Conservation (phyloP, 2,329 filamentous ascomycete species). For the Elsinoe arachidis region DNA sequence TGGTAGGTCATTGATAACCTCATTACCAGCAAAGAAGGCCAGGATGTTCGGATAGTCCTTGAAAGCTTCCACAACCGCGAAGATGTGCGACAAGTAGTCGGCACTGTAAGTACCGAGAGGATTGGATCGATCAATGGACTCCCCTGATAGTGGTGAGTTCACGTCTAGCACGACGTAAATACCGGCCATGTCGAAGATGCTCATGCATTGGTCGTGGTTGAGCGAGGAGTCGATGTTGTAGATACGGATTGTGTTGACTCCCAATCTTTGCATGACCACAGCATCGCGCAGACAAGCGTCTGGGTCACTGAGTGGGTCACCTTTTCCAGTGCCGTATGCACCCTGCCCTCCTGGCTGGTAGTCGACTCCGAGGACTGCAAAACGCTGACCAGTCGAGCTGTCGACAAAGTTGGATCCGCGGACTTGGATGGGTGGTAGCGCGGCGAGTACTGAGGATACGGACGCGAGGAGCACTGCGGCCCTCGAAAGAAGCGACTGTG, state of each 20-base stretch:
- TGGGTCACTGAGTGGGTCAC: conserved; percentile 51
- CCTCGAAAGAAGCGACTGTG: not conserved
- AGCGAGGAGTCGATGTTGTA: conserved; percentile 54
- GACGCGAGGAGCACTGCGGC: conserved; percentile 20
- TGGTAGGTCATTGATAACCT: conserved; percentile 55
- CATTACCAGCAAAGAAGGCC: conserved; percentile 60
- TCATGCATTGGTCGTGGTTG: conserved; percentile 54
- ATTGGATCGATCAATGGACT: conserved; percentile 48
- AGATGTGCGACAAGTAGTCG: conserved; percentile 50
- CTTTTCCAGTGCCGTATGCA: conserved; percentile 44
- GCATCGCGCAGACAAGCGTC: conserved; percentile 54
- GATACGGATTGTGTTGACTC: conserved; percentile 56
- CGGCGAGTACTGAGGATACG: conserved; percentile 41
- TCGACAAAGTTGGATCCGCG: conserved; percentile 55
- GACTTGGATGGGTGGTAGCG: conserved; percentile 41
- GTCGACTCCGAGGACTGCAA: conserved; percentile 56
- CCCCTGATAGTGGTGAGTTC: conserved; percentile 50
- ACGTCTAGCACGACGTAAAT: conserved; percentile 61
- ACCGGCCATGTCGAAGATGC: conserved; percentile 55
- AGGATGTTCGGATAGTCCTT: conserved; percentile 57
- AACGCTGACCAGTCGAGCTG: conserved; percentile 47
- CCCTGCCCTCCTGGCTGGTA: conserved; percentile 56
- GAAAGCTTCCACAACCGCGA: conserved; percentile 57
- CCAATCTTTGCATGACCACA: conserved; percentile 53
- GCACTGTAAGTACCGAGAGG: conserved; percentile 48